Evolutionary conservation across 352 stramenopile genomes (phyloP).

Genomic region (Phytophthora palmivora): DNA sequence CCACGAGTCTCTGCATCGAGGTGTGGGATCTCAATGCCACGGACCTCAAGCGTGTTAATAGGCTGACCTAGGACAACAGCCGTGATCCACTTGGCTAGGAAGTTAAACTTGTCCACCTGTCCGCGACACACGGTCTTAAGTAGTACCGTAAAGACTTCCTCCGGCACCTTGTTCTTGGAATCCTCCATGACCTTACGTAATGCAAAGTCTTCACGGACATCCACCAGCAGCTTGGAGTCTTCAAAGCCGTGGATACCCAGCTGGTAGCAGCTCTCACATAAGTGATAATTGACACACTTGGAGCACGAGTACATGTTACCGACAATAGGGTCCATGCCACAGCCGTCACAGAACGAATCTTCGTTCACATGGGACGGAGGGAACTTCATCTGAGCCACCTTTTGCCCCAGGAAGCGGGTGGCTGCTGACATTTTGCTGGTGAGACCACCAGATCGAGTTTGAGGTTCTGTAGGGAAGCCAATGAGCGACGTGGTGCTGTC

Average conservation of each 20-base stretch:
- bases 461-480: slow-evolving; percentile 57
- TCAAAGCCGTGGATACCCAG: slow-evolving; percentile 86
- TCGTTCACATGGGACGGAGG: slow-evolving; percentile 80
- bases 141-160: slow-evolving; percentile 84
- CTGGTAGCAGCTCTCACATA: slow-evolving; percentile 88
- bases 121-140: slow-evolving; percentile 87
- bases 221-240: slow-evolving; percentile 75
- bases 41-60: slow-evolving; percentile 71
- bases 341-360: slow-evolving; percentile 91
- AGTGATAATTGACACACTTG: slow-evolving; percentile 83
- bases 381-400: slow-evolving; percentile 84
- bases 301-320: slow-evolving; percentile 92
- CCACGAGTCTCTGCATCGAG: slow-evolving; percentile 73
- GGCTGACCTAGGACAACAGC: slow-evolving; percentile 75
- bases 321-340: slow-evolving; percentile 89
- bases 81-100: slow-evolving; percentile 88
- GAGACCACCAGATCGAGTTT: slow-evolving; percentile 30
- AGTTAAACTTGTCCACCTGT: slow-evolving; percentile 91
- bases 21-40: slow-evolving; percentile 88
- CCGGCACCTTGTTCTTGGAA: slow-evolving; percentile 78
- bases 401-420: slow-evolving; percentile 79
- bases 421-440: slow-evolving; percentile 73
- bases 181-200: slow-evolving; percentile 78
- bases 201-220: slow-evolving; percentile 85
- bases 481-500: slow-evolving; percentile 84